Base-by-base conservation (phyloP, 306 rosid genomes). In the Lablab purpureus region DNA sequence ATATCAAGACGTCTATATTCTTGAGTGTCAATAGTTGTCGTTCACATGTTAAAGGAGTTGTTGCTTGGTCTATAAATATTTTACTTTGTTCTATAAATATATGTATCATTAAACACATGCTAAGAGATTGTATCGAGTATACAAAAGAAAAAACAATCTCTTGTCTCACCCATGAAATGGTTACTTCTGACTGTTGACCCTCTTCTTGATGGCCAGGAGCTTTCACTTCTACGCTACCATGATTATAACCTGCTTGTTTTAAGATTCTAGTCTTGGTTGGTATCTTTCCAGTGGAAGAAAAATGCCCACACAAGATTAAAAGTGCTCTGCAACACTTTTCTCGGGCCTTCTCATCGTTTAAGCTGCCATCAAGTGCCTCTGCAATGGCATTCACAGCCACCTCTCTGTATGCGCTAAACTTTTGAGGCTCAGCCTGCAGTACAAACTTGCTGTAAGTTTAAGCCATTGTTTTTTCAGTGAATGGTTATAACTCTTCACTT, bases 251-350 rank as follows among this genome's bases (percentile, higher is more conserved):
- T 34, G 71, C 83, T 67, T 80, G 85, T 68, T 84, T 77, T 71
- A 83, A 77, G 80, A 74, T 79, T 82, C 83, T 75, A 74, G 58
- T 85, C 70, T 46, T 80, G 68, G 90, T 79, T 63, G 75, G 58
- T 77, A 76, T 82, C 76, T 82, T 88, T 46, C 88, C 90, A 55
- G 80, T 71, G 32, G 77, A 73, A 76, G 92, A 87, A 81, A 90
- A 90, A 68, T 82, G 91, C 2, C 90, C 89, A 66, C 92, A 85
- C 89, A 93, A 78, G 73, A 90, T 75, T 59, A 77, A 41, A 81
- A 93, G 88, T 10, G 93, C 92, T 85, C 67, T 79, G 86, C 91
- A 90, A 73, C 93, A 91, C 72, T 83, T 90, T 19, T 79, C 75
- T 55, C 81, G 82, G 11, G 84, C 68, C 30, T 75, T 86, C 58